These are phyloP conservation scores for Cenchrus fungigraminus DNA, from an alignment of 176 grass and related monocot species.

Conservation along the genomic window DNA sequence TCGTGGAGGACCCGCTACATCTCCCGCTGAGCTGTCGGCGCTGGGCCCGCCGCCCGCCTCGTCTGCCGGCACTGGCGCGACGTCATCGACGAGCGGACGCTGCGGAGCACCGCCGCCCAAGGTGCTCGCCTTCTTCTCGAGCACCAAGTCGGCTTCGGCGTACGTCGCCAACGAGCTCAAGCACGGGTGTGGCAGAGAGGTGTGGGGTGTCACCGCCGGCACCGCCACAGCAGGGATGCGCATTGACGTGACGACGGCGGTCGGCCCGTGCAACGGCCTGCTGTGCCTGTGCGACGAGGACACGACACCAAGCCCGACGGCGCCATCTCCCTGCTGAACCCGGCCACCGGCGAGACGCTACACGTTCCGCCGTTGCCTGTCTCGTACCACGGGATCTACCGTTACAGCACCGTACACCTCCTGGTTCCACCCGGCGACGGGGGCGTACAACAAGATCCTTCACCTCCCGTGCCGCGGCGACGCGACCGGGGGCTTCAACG, in stretches of 20 bases:
- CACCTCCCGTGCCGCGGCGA: background rate
- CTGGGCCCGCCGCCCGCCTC: background rate
- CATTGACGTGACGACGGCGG: background rate
- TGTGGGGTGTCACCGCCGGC: background rate
- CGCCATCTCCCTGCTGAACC: background rate
- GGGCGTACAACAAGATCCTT: background rate
- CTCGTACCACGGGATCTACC: background rate
- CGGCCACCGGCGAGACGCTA: conserved; percentile 1
- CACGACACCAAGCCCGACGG: background rate
- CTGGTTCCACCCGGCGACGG: background rate
- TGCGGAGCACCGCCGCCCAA: background rate
- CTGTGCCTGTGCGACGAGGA: conserved; percentile 13
- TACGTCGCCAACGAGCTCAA: background rate
- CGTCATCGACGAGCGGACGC: background rate
- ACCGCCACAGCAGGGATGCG: background rate
- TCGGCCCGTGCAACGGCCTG: conserved; percentile 32
- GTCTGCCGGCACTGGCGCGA: conserved; percentile 11
- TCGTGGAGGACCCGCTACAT: background rate
- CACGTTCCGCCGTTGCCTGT: background rate
- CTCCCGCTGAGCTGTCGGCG: background rate
- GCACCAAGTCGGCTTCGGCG: background rate
- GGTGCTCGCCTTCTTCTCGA: background rate
- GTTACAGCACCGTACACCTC: conserved; percentile 11
- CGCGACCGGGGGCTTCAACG: too few species aligned
- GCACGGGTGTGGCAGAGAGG: background rate